These are phyloP conservation scores for Populus hybrid DNA, from an alignment of 441 rosid species.

Conservation along the genomic window DNA sequence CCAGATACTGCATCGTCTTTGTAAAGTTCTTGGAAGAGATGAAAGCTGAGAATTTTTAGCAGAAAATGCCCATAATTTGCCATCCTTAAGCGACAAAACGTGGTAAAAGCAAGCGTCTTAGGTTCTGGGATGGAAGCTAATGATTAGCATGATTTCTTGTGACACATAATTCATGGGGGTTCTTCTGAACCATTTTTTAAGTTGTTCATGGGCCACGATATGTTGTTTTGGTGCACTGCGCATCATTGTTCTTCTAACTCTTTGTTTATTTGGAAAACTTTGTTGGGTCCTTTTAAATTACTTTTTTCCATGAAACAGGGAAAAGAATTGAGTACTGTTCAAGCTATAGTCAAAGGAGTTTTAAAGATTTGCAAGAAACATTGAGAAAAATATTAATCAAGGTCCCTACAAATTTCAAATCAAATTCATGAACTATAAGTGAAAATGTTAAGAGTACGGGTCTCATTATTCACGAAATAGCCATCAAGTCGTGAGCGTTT, in stretches of 20 bases:
- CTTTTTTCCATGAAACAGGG: conserved; percentile 31
- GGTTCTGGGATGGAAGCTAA: conserved; percentile 18
- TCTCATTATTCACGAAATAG: neutral
- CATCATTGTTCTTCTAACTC: conserved; percentile 13
- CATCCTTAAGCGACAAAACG: conserved; percentile 38
- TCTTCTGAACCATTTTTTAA: neutral
- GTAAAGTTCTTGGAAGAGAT: neutral
- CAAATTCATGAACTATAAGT: neutral
- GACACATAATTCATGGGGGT: neutral
- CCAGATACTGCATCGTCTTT: neutral
- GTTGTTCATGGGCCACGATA: neutral
- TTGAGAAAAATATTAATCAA: neutral
- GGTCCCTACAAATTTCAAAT: neutral
- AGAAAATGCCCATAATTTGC: conserved; percentile 4
- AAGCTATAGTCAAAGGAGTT: conserved; percentile 16
- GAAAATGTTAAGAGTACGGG: neutral
- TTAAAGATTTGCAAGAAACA: neutral
- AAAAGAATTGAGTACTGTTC: neutral
- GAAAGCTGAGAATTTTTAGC: neutral
- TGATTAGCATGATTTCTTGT: conserved; percentile 8
- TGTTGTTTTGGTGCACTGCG: neutral
- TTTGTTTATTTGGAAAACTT: neutral
- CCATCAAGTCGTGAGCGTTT: neutral
- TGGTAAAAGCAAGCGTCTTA: conserved; percentile 32
- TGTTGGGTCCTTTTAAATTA: neutral